Percentiles rank a stretch among this genome's conserved stretches.
Conservation (phyloP, 2,329 filamentous ascomycete genomes). For the Penicillium corylophilum region DNA sequence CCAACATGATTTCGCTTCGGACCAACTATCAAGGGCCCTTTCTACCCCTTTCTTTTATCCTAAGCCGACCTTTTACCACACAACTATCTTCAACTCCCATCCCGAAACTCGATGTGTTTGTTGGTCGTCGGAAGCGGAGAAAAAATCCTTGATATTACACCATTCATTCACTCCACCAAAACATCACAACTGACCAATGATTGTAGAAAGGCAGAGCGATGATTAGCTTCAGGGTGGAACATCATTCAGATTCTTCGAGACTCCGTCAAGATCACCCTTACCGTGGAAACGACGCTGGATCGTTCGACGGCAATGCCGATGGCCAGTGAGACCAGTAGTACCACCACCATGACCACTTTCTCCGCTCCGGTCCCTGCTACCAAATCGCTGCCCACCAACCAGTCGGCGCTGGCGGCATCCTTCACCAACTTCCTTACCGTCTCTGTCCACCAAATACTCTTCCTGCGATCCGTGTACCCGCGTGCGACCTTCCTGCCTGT, state of each 20-base stretch:
- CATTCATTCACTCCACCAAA: neutral
- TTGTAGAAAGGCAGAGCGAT: conserved; percentile 42
- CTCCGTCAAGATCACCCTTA: conserved; percentile 35
- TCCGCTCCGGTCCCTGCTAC: conserved; percentile 43
- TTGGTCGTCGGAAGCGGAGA: conserved; percentile 12
- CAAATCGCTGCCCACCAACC: conserved; percentile 47
- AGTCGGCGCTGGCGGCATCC: conserved; percentile 62
- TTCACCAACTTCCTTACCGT: conserved; percentile 81
- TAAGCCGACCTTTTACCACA: conserved; percentile 2
- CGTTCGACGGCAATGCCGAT: conserved; percentile 40
- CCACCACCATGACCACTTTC: conserved; percentile 41
- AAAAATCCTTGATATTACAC: conserved; percentile 15
- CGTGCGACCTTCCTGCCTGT: conserved; percentile 72
- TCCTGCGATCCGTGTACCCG: conserved; percentile 78
- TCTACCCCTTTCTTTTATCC: neutral
- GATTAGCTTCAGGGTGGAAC: conserved; percentile 46
- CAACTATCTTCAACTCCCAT: conserved; percentile 1
- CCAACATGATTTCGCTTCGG: neutral
- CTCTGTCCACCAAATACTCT: conserved; percentile 81
- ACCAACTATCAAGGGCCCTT: neutral
- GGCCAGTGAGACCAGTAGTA: conserved; percentile 43
- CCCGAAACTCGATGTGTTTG: conserved; percentile 2
- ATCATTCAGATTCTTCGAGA: conserved; percentile 42
- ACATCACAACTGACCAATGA: conserved; percentile 28
- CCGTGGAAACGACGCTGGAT: conserved; percentile 35